Conservation (phyloP, 257 asterid species). For the Ilex aquifolium region DNA sequence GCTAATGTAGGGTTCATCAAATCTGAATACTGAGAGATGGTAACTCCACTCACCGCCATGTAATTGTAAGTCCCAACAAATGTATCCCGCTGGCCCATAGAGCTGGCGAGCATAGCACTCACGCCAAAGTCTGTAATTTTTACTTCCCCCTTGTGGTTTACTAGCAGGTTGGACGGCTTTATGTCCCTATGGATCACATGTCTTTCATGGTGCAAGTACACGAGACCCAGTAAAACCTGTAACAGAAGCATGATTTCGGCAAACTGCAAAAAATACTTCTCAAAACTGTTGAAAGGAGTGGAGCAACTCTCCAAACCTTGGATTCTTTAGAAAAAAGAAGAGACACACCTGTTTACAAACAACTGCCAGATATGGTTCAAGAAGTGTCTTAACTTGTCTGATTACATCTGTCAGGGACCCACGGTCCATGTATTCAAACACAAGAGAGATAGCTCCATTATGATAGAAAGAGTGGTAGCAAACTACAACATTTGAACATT, state of each 20-base stretch:
- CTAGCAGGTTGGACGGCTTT: conserved; percentile 72
- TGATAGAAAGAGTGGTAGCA: conserved; percentile 98
- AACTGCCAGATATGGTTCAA: conserved; percentile 94
- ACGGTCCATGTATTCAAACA: conserved; percentile 98
- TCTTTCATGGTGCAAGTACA: conserved; percentile 76
- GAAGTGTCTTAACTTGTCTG: conserved; percentile 78
- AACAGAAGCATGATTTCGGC: background rate
- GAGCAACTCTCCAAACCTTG: too few species aligned
- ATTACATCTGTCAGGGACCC: conserved; percentile 59
- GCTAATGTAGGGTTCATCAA: too few species aligned
- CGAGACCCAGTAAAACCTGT: conserved; percentile 92
- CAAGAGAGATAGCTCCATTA: conserved; percentile 93
- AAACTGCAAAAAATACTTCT: background rate
- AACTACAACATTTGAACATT: conserved; percentile 80
- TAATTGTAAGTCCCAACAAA: conserved; percentile 96
- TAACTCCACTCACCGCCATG: conserved; percentile 70
- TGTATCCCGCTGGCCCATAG: conserved; percentile 92
- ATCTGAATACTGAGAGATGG: too few species aligned
- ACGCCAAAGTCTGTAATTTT: conserved; percentile 98
- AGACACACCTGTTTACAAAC: conserved; percentile 79
- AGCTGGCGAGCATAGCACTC: conserved; percentile 90
- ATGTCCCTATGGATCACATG: conserved; percentile 96
- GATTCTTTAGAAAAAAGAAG: too few species aligned
- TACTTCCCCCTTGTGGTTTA: conserved; percentile 89
- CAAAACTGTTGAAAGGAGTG: background rate